Evolutionary conservation across 768 basidiomycete genomes (phyloP).

Genomic region (Clathrus columnatus): DNA sequence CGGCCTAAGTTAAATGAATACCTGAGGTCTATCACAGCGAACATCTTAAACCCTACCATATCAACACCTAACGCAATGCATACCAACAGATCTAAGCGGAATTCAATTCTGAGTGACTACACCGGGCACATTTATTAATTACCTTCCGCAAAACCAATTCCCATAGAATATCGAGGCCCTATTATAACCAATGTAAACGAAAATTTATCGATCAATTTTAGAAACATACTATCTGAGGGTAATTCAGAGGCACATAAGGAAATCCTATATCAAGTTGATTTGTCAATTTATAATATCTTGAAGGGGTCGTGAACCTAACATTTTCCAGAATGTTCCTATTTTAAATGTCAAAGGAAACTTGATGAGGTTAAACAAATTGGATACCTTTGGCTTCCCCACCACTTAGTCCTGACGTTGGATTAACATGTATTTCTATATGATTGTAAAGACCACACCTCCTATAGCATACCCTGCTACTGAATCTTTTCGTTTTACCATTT

Average conservation of each 20-base stretch:
- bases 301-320: slow-evolving; percentile 39
- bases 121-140: not conserved
- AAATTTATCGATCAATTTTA: not conserved
- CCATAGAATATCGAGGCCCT: slow-evolving; percentile 92
- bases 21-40: not conserved
- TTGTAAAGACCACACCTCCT: slow-evolving; percentile 39
- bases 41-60: slow-evolving; percentile 48
- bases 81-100: slow-evolving; percentile 58
- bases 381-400: slow-evolving; percentile 88
- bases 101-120: not conserved
- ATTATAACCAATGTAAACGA: slow-evolving; percentile 12
- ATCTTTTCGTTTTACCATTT: slow-evolving; percentile 70
- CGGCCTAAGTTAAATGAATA: slow-evolving; percentile 43
- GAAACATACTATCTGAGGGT: slow-evolving; percentile 61
- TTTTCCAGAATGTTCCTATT: slow-evolving; percentile 73
- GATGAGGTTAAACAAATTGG: not conserved
- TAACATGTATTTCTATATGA: not conserved
- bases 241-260: slow-evolving; percentile 73
- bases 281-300: slow-evolving; percentile 6
- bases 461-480: slow-evolving; percentile 87
- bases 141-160: slow-evolving; percentile 90
- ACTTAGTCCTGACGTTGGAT: slow-evolving; percentile 35
- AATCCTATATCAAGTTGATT: slow-evolving; percentile 41
- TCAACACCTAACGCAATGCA: slow-evolving; percentile 89
- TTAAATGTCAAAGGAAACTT: slow-evolving; percentile 1